Conservation (phyloP, 768 basidiomycete genomes). For the Peribolospora kevripleyi region DNA sequence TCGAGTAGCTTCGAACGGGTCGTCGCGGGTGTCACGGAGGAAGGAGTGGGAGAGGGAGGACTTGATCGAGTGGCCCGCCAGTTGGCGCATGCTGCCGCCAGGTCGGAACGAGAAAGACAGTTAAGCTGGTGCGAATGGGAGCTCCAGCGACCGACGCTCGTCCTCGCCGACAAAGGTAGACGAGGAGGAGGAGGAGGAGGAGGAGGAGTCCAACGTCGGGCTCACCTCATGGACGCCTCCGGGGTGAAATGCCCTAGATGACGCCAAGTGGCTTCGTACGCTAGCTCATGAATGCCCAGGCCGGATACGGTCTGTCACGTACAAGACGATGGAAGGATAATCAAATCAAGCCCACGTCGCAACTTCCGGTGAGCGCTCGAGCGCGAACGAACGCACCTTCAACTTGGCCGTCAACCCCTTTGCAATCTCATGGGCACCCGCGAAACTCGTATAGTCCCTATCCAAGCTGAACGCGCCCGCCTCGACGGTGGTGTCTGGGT, state of each 20-base stretch:
- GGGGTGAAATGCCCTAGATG: constrained; percentile 47
- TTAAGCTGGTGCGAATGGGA: neutral
- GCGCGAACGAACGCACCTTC: constrained; percentile 44
- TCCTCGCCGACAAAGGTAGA: neutral
- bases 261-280: constrained; percentile 59
- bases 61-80: constrained; percentile 57
- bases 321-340: neutral
- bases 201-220: constrained; percentile 1
- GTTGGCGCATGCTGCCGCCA: constrained; percentile 44
- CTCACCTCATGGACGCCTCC: constrained; percentile 57
- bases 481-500: constrained; percentile 43
- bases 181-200: neutral
- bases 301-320: constrained; percentile 2
- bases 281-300: constrained; percentile 39
- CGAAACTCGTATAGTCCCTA: constrained; percentile 53
- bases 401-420: constrained; percentile 42
- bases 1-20: constrained; percentile 33
- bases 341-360: neutral
- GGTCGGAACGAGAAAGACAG: neutral
- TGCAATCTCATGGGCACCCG: constrained; percentile 41
- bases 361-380: neutral
- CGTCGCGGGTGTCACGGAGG: constrained; percentile 49
- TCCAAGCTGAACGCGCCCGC: constrained; percentile 48
- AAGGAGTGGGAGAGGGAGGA: constrained; percentile 61
- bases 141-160: neutral